Conservation (phyloP, 306 rosid species). For the Glycine soja region DNA sequence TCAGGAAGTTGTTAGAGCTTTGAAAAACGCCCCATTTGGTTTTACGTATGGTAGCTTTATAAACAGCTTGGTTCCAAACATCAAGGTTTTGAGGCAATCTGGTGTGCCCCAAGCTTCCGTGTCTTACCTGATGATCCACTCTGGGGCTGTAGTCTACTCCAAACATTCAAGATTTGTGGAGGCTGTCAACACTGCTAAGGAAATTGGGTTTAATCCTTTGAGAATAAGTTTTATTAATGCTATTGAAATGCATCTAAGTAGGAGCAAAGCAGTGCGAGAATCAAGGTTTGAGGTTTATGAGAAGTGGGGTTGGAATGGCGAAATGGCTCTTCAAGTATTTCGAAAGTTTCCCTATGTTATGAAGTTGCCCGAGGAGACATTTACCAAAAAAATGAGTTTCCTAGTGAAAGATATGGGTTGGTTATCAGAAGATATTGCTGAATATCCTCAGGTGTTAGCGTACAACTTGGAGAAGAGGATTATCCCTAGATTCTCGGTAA, state of each 20-base stretch:
- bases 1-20: slow-evolving; percentile 10
- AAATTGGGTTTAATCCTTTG: slow-evolving; percentile 42
- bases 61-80: slow-evolving; percentile 18
- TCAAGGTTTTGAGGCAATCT: slow-evolving; percentile 45
- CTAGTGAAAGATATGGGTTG: neutral
- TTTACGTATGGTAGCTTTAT: neutral
- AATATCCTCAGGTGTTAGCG: neutral
- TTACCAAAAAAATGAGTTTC: neutral
- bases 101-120: slow-evolving; percentile 41
- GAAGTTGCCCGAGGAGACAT: slow-evolving; percentile 5
- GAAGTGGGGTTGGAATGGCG: neutral
- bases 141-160: neutral
- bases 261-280: neutral
- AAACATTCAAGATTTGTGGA: slow-evolving; percentile 3
- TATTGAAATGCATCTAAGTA: neutral
- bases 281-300: slow-evolving; percentile 25
- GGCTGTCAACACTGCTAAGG: slow-evolving; percentile 35
- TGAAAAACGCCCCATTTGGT: neutral
- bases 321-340: neutral
- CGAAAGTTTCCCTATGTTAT: neutral
- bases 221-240: slow-evolving; percentile 21
- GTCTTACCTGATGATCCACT: neutral
- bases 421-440: neutral
- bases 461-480: slow-evolving; percentile 48
- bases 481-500: slow-evolving; percentile 18